Percentiles rank a stretch among this genome's conserved stretches.
phyloP scores from a whole-genome alignment of 1,284 basidiomycete species.

The Malassezia equina region DNA sequence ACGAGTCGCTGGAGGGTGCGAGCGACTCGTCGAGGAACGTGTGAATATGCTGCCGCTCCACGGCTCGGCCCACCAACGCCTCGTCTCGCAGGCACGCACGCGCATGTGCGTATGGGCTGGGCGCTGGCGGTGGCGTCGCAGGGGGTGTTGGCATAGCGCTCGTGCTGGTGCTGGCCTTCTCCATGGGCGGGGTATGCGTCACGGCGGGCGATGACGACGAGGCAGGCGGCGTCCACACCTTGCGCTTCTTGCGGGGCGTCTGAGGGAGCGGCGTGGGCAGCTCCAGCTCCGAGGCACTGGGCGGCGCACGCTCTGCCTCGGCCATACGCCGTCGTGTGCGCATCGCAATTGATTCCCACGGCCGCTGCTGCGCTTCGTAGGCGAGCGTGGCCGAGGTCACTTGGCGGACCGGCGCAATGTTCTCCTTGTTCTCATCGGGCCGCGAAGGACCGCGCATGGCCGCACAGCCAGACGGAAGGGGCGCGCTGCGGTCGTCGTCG shows the following conservation, averaged over 20 bases:
- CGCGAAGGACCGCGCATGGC: slow-evolving; percentile 2
- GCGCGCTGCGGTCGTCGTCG: slow-evolving; percentile 12
- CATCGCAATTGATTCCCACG: slow-evolving; percentile 25
- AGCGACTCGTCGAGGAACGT: slow-evolving; percentile 36
- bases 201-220: slow-evolving; percentile 9
- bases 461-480: background rate
- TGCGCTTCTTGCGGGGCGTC: slow-evolving; percentile 3
- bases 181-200: slow-evolving; percentile 19
- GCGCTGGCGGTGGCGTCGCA: background rate
- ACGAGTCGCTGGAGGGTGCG: slow-evolving; percentile 15
- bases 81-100: slow-evolving; percentile 42
- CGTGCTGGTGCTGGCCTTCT: background rate
- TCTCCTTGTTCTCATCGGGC: slow-evolving; percentile 45
- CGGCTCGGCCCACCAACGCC: slow-evolving; percentile 40
- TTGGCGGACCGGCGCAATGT: slow-evolving; percentile 38
- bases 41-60: slow-evolving; percentile 38
- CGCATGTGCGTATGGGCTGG: slow-evolving; percentile 46
- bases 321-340: slow-evolving; percentile 20
- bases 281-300: background rate
- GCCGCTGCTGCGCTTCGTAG: slow-evolving; percentile 16
- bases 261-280: background rate
- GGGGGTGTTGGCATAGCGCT: slow-evolving; percentile 8
- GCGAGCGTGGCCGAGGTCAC: slow-evolving; percentile 20
- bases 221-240: slow-evolving; percentile 14
- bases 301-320: slow-evolving; percentile 7